A percentile compares a stretch with the other conserved stretches of the same genome.
These are phyloP conservation scores for Calonectria henricotiae DNA, from an alignment of 2,329 filamentous ascomycete species.

Conservation along the genomic window DNA sequence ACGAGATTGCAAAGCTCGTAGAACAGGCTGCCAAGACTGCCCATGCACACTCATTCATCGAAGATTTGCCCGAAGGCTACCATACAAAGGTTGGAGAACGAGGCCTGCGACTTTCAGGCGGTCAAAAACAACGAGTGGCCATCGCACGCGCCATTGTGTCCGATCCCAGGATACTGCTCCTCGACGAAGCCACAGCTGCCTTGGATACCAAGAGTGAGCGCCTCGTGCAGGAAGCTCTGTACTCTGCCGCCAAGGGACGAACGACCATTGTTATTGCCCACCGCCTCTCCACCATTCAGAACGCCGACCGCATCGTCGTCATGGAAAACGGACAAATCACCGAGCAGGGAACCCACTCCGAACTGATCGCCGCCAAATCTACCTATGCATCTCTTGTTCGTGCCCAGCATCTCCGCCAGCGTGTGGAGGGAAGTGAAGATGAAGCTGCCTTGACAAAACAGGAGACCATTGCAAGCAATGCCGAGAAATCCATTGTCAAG, in stretches of 20 bases:
- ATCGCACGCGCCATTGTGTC: constrained; percentile 92
- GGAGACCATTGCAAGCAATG: neutral
- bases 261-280: constrained; percentile 97
- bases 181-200: constrained; percentile 86
- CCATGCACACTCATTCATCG: constrained; percentile 73
- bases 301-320: constrained; percentile 95
- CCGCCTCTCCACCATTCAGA: constrained; percentile 91
- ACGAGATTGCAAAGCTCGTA: neutral
- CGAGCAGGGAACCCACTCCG: constrained; percentile 85
- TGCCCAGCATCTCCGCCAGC: constrained; percentile 14
- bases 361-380: constrained; percentile 67
- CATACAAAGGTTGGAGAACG: constrained; percentile 89
- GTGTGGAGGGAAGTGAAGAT: neutral
- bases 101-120: constrained; percentile 87
- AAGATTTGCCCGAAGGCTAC: constrained; percentile 88
- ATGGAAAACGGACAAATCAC: constrained; percentile 91
- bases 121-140: constrained; percentile 94
- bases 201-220: constrained; percentile 85
- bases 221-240: constrained; percentile 84
- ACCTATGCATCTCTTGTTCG: constrained; percentile 19
- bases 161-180: constrained; percentile 88
- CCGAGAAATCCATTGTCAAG: neutral
- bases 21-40: constrained; percentile 19
- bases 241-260: constrained; percentile 85
- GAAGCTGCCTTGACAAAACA: neutral